phyloP scores from a whole-genome alignment of 306 rosid genomes.

The Pachyrhizus erosus region DNA sequence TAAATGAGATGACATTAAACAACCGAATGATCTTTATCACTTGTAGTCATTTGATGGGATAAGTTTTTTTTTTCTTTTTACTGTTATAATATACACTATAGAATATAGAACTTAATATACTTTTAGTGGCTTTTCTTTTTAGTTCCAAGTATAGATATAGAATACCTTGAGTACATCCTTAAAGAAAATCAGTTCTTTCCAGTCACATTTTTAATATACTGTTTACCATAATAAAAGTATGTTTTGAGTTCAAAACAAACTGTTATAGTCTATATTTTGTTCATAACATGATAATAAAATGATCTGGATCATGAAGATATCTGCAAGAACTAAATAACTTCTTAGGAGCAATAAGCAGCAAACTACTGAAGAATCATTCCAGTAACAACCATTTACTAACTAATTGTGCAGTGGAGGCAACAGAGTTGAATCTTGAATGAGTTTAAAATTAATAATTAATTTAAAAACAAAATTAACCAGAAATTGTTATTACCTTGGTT shows the following conservation, averaged over 20 bases:
- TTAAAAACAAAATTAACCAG: slow-evolving; percentile 6
- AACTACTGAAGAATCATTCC: slow-evolving; percentile 27
- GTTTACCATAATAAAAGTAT: neutral
- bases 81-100: no score
- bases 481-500: slow-evolving; percentile 1
- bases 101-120: slow-evolving; percentile 20
- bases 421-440: neutral
- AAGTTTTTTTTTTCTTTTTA: neutral
- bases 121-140: neutral
- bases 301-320: slow-evolving; percentile 26
- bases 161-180: slow-evolving; percentile 13
- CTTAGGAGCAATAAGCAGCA: slow-evolving; percentile 4
- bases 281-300: slow-evolving; percentile 9
- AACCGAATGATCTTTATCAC: neutral
- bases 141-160: slow-evolving; percentile 34
- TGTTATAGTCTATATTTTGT: slow-evolving; percentile 13
- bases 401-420: neutral
- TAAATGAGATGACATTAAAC: slow-evolving; percentile 32
- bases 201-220: slow-evolving; percentile 6
- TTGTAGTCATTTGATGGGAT: neutral
- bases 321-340: slow-evolving; percentile 9
- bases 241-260: slow-evolving; percentile 15
- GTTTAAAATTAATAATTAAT: slow-evolving; percentile 16
- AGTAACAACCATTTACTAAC: slow-evolving; percentile 7
- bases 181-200: neutral